Conservation (phyloP, 768 basidiomycete species). For the Lactifluus volemus region DNA sequence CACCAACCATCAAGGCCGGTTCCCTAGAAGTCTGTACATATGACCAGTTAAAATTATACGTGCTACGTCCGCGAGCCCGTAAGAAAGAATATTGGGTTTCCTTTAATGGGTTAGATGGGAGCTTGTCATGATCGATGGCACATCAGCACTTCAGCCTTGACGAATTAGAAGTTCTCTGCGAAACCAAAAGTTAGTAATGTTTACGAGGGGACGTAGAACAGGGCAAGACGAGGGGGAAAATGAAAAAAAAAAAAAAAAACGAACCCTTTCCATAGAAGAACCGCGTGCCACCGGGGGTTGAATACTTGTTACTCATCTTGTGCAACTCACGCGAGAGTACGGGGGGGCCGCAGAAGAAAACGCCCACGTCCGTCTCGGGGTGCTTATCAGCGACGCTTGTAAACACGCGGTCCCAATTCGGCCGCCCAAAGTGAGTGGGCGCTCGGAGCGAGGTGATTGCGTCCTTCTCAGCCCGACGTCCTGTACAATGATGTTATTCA, state of each 20-base stretch:
- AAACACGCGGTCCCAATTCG: conserved; percentile 78
- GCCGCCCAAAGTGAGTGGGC: conserved; percentile 88
- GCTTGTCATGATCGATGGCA: not conserved
- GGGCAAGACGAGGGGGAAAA: not conserved
- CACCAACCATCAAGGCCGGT: conserved; percentile 1
- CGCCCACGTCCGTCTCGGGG: conserved; percentile 82
- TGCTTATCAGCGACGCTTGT: conserved; percentile 71
- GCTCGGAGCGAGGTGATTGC: conserved; percentile 83
- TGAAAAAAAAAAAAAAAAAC: not conserved
- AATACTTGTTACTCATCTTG: conserved; percentile 78
- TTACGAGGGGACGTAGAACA: not conserved
- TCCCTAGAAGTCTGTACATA: not conserved
- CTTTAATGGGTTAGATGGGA: not conserved
- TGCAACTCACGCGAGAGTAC: conserved; percentile 65
- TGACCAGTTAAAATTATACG: not conserved
- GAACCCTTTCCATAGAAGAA: conserved; percentile 90
- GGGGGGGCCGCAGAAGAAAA: conserved; percentile 87
- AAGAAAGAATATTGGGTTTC: not conserved
- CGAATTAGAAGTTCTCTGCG: conserved; percentile 9
- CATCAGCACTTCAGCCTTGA: not conserved
- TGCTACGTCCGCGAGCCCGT: not conserved
- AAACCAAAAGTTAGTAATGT: not conserved
- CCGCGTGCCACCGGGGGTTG: conserved; percentile 61
- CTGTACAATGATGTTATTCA: conserved; percentile 89
- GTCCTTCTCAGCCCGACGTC: conserved; percentile 93